Base-by-base conservation (phyloP, 768 basidiomycete species). In the Kwoniella sp. region DNA sequence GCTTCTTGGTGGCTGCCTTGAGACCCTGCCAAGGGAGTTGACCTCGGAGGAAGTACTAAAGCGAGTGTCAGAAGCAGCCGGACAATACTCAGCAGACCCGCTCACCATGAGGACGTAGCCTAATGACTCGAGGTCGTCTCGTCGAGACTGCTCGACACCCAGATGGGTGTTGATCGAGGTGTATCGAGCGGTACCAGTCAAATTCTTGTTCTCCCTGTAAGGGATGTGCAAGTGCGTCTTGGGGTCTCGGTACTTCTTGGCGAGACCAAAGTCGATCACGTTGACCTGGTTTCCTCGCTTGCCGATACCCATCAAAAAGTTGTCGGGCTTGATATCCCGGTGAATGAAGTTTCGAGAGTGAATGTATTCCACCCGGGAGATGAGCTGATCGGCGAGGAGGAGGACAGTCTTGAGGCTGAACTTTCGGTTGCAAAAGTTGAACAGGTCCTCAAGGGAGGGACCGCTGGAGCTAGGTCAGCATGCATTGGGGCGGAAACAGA, bases 1-100 rank as follows among this genome's bases (percentile, higher is more conserved):
- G 95, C 83, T 99, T 99, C 89, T 99, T 99, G 54, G 95, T 99
- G 33, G 93, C 93, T 55, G 95, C 95, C 80, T 99, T 99, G 73
- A 99, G 83, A 54, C 95, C 95, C 76, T 99, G 95, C 93, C 93
- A 99, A 27, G 93, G 93, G 37, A 99, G 83, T 50, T 89, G 86
- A 42, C 93, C 95, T 60, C 93, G 90, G 60, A 99, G 86, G 83
- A 99, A 99, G 80, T 99, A 99, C 68, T 69, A 42, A 7, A 17
- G 14, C 10, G 9, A 14, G 23, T 22, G 23, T 55, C 41, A 56
- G 45, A n/a, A 34, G 25, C 22, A 17, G 26, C 45, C 23, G n/a
- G 25, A 20, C 8, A 6, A 19, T 10, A 29, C 3, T 17, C 42
- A 12, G n/a, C 29, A 28, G 2, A 20, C 4, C 23, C 27, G 58